Conservation (phyloP, 192 early-diverging fungal genomes). For the Rhizoclosmatium globosum region DNA sequence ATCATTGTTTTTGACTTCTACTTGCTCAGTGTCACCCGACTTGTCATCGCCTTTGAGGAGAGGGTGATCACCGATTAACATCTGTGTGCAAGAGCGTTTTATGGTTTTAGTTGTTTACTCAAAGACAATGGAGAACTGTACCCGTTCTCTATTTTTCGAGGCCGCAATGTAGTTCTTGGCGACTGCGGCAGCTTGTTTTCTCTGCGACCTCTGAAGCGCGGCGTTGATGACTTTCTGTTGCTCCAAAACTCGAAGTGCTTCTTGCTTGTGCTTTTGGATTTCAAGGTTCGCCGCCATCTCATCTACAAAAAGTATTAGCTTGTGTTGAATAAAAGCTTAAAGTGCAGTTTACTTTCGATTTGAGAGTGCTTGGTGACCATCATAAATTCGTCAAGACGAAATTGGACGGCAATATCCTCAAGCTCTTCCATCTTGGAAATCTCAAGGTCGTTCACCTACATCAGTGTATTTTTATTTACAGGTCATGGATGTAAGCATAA, state of each 20-base stretch:
- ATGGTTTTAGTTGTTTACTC: neutral
- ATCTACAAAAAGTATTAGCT: no score
- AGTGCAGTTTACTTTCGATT: neutral
- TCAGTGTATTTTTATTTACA: neutral
- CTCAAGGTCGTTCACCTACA: constrained; percentile 36
- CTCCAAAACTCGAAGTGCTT: constrained; percentile 1
- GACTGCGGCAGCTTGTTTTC: constrained; percentile 19
- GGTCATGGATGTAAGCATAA: neutral
- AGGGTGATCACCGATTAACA: constrained; percentile 31
- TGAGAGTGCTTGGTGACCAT: constrained; percentile 9
- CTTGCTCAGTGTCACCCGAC: neutral
- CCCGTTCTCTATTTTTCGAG: constrained; percentile 30
- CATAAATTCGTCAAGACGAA: constrained; percentile 30
- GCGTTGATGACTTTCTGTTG: constrained; percentile 1
- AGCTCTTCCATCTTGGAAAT: constrained; percentile 26
- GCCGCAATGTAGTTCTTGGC: constrained; percentile 19
- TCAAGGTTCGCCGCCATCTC: constrained; percentile 8
- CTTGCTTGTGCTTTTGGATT: constrained; percentile 11
- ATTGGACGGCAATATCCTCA: constrained; percentile 9
- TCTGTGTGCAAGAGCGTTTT: neutral
- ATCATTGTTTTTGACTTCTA: neutral
- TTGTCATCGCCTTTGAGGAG: constrained; percentile 15
- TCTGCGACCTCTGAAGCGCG: constrained; percentile 4
- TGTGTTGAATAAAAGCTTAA: no score
- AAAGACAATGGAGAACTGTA: neutral